Conservation (phyloP, 345 rosid species). For the Salix viminalis region DNA sequence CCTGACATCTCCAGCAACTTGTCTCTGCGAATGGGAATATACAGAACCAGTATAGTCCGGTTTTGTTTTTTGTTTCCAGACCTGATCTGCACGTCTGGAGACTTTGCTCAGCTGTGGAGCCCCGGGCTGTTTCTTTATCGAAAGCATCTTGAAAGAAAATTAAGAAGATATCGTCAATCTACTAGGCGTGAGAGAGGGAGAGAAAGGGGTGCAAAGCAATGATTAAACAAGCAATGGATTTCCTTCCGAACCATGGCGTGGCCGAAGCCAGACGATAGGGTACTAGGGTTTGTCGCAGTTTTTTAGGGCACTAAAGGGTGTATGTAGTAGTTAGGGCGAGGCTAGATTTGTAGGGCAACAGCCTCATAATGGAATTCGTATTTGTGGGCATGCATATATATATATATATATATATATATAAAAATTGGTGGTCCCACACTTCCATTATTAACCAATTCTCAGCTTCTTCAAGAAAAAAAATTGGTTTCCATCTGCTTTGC, state of each 20-base stretch:
- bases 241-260: not conserved
- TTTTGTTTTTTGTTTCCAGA: too few relatives aligned
- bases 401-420: too few relatives aligned
- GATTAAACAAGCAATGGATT: not conserved
- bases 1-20: too few relatives aligned
- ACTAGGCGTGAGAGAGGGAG: not conserved
- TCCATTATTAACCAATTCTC: too few relatives aligned
- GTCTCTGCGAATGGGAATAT: too few relatives aligned
- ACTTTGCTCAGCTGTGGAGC: not conserved
- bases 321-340: not conserved
- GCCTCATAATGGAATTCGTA: too few relatives aligned
- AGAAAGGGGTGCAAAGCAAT: not conserved
- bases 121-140: not conserved
- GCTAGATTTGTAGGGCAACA: too few relatives aligned
- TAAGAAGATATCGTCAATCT: not conserved
- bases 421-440: too few relatives aligned
- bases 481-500: too few relatives aligned
- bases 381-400: too few relatives aligned
- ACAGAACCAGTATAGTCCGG: too few relatives aligned
- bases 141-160: not conserved
- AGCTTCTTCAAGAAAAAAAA: too few relatives aligned
- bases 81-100: not conserved
- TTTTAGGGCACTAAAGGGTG: not conserved
- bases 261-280: constrained; percentile 2
- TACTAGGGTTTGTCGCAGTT: constrained; percentile 18